These are phyloP conservation scores for Didymella arachidicola DNA, from an alignment of 2,329 filamentous ascomycete genomes.

Conservation along the genomic window DNA sequence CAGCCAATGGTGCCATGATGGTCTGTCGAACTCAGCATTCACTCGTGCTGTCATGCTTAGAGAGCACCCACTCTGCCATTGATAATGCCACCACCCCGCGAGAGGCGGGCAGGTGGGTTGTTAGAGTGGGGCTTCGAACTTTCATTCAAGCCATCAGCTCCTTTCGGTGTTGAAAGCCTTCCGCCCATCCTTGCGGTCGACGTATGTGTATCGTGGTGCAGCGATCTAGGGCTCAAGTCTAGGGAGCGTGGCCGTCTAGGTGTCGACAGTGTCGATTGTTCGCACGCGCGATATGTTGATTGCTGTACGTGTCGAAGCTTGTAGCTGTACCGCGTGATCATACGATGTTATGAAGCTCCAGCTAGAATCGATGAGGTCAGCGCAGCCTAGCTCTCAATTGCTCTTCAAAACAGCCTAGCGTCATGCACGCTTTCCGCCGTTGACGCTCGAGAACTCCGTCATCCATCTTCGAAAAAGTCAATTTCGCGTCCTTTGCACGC, in stretches of 20 bases:
- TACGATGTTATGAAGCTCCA: constrained; percentile 22
- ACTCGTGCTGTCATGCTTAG: neutral
- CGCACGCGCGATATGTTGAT: neutral
- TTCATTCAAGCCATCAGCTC: constrained; percentile 54
- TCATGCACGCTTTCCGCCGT: constrained; percentile 21
- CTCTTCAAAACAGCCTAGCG: constrained; percentile 28
- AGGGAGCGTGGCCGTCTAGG: neutral
- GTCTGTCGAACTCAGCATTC: constrained; percentile 49
- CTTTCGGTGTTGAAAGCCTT: constrained; percentile 56
- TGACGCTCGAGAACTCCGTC: constrained; percentile 27
- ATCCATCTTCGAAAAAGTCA: constrained; percentile 28
- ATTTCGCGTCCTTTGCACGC: constrained; percentile 11
- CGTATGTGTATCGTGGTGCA: neutral
- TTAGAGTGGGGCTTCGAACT: constrained; percentile 48
- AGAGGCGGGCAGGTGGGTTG: constrained; percentile 41
- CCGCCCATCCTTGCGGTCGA: constrained; percentile 52
- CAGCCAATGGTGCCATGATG: constrained; percentile 67
- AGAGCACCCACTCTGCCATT: constrained; percentile 43
- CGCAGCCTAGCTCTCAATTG: constrained; percentile 20
- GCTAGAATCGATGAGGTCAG: constrained; percentile 38
- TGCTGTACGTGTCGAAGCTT: constrained; percentile 1
- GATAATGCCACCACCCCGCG: constrained; percentile 43
- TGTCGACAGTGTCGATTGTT: neutral
- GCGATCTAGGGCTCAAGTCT: neutral
- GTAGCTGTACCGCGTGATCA: constrained; percentile 17